Base-by-base conservation (phyloP, 345 rosid species). In the Punica granatum region DNA sequence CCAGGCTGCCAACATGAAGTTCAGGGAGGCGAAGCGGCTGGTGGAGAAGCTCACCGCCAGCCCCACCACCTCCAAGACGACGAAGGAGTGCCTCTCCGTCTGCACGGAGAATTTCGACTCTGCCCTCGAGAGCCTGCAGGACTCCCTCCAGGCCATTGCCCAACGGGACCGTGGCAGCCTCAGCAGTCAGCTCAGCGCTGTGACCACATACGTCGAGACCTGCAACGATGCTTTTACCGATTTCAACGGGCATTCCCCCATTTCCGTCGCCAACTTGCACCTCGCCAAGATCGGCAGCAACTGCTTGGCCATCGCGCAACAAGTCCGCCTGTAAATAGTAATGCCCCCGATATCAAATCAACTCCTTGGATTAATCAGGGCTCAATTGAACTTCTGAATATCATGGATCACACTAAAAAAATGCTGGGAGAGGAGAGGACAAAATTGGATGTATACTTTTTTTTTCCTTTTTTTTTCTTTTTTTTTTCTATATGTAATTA, bases 121-220 rank as follows among this genome's bases (percentile, higher is more conserved):
- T 19, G 66, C 70, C 70, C 44, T 72, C 23, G 74, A 72, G 36
- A 66, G 70, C 74, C 66, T 72, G 18, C 23, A 23, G 25, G 26
- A n/a, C 1, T 54, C 66, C 21, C 13, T 28, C 26, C 7, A 4
- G 9, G 69, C 74, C 12, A 46, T 35, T 43, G 21, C 53, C 1
- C 42, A 11, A 2, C 60, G 18, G 35, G 74, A 72, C 60, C 25
- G 26, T 0, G 60, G 66, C 65, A 65, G 59, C 35, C 65, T 72
- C 25, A 72, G 25, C 59, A 48, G 35, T 0, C 69, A 65, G 49
- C 74, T 72, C 60, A 60, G 74, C 10, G 74, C 74, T 31, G 69
- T 66, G 25, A 35, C 66, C 26, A 59, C 74, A 12, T 56, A 56
- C 31, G 70, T 53, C 44, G 31, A 43, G 42, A 66, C 69, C 2